Base-by-base conservation (phyloP, 345 rosid genomes). In the Citrus australasica region DNA sequence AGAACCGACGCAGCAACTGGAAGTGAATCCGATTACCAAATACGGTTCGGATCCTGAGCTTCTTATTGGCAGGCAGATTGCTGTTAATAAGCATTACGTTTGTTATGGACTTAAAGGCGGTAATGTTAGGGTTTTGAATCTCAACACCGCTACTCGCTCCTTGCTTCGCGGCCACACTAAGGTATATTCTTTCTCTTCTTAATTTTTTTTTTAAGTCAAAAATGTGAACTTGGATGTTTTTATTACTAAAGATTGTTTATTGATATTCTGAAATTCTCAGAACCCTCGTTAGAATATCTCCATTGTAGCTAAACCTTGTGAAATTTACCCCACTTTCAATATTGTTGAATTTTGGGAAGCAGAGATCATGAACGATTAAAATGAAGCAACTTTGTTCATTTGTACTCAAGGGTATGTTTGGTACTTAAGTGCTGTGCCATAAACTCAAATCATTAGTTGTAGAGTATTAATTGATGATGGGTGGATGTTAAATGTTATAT, bases 21-120 rank as follows among this genome's bases (percentile, higher is more conserved):
- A 92, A 87, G 97, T 88, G 60, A 91, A 93, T 74, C 98, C 99
- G 38, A 96, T 96, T 73, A 94, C 99, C 8, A 94, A 90, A 80
- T 95, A 95, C 80, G 87, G 81, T 6, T 93, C 97, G 60, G 98
- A 95, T 77, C 97, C 98, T 55, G 93, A 87, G 81, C 96, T 91
- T 16, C 84, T 88, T 0, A 80, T 95, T 30, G 99, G 99, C 9
- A 83, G 95, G 6, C 98, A 94, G 81, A 92, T 95, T 76, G 97
- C 98, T 7, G 97, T 92, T 33, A 95, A 89, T 70, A 84, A 83
- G 84, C 82, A 83, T 16, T 95, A 95, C 71, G 91, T 95, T 14
- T 93, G 98, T 76, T 95, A 95, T 27, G 99, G 96, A 2, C 80
- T 95, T 53, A 95, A 92, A 86, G 92, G 88, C 35, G 98, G 99